These are phyloP conservation scores for Lasiosphaeriaceae sp. DNA, from an alignment of 495 filamentous ascomycete species.

Conservation along the genomic window DNA sequence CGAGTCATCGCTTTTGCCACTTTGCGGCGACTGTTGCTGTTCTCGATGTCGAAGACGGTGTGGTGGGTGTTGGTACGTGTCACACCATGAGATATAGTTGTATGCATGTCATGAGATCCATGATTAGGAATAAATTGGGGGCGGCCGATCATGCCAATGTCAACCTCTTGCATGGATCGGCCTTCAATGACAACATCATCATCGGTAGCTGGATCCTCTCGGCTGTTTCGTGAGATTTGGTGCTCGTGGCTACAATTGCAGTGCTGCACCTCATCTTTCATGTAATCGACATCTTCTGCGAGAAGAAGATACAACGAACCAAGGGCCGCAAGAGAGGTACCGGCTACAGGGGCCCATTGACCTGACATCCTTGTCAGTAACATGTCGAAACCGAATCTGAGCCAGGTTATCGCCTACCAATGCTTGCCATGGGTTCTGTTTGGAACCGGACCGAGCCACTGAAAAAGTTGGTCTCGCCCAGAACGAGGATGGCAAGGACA, in stretches of 20 bases:
- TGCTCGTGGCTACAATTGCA: constrained; percentile 28
- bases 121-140: background rate
- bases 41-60: background rate
- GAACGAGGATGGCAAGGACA: constrained; percentile 50
- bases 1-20: constrained; percentile 35
- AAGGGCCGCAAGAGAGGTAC: constrained; percentile 47
- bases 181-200: background rate
- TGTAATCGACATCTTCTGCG: constrained; percentile 26
- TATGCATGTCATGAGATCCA: background rate
- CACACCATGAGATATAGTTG: background rate
- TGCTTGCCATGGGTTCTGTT: constrained; percentile 51
- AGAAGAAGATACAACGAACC: constrained; percentile 53
- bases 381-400: background rate
- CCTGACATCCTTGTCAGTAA: constrained; percentile 26
- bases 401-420: constrained; percentile 38
- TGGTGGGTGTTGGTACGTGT: constrained; percentile 2
- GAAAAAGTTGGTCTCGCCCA: constrained; percentile 58
- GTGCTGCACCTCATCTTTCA: constrained; percentile 11
- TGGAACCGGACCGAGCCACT: constrained; percentile 47
- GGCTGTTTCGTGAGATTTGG: background rate
- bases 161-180: background rate
- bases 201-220: background rate
- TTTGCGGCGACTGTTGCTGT: constrained; percentile 34
- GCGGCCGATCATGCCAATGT: background rate
- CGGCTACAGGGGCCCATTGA: constrained; percentile 56